Conservation (phyloP, 2,329 filamentous ascomycete genomes). For the Fusarium concolor region DNA sequence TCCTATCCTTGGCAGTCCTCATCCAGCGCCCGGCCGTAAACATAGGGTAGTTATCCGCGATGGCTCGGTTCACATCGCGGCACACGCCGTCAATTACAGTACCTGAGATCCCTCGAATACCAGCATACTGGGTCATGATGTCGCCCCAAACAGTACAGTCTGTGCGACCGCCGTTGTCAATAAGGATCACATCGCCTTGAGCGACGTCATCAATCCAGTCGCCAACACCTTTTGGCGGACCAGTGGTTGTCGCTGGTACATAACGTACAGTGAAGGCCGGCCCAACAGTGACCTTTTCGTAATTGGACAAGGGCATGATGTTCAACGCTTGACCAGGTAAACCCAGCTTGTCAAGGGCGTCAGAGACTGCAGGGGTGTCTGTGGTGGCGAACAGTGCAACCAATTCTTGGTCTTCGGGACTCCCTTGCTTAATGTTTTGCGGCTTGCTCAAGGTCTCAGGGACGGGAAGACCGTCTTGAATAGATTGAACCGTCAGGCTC, state of each 20-base stretch:
- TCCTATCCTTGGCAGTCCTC: constrained; percentile 1
- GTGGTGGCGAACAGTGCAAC: background rate
- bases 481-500: background rate
- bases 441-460: background rate
- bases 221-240: background rate
- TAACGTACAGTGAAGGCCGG: constrained; percentile 12
- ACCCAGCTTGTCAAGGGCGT: constrained; percentile 11
- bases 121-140: constrained; percentile 52
- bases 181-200: constrained; percentile 47
- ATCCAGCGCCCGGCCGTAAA: constrained; percentile 12
- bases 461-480: background rate
- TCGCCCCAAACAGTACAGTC: constrained; percentile 53
- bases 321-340: background rate
- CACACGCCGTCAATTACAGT: constrained; percentile 13
- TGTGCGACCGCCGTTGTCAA: constrained; percentile 51
- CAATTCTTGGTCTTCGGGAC: background rate
- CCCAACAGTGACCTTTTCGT: background rate
- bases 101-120: constrained; percentile 26
- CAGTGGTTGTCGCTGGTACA: background rate
- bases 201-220: constrained; percentile 9
- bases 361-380: constrained; percentile 6
- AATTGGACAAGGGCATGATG: constrained; percentile 11
- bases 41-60: background rate
- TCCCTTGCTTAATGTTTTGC: background rate
- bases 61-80: constrained; percentile 10